Percentiles rank a stretch among this genome's conserved stretches.
Conservation (phyloP, 163 green algal species). For the Chlorella variabilis region DNA sequence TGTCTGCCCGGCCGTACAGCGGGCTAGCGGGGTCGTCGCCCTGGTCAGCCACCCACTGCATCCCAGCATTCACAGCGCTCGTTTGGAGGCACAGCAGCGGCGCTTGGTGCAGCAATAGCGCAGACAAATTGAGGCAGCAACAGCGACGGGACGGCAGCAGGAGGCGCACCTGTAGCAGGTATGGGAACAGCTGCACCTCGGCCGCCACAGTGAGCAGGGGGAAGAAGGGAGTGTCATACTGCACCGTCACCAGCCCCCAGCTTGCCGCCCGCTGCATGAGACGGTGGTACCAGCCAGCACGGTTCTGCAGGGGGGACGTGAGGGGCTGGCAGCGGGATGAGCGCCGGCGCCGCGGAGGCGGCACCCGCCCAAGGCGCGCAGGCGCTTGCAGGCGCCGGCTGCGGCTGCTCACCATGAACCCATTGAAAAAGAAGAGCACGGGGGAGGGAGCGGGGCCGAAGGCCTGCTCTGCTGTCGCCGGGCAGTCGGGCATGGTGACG, state of each 20-base stretch:
- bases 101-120: too few species aligned
- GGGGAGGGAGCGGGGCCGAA: constrained; percentile 17
- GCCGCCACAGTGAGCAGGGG: background rate
- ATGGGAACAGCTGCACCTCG: constrained; percentile 27
- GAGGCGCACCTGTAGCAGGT: background rate
- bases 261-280: constrained; percentile 38
- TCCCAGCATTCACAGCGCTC: background rate
- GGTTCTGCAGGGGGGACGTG: constrained; percentile 29
- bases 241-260: constrained; percentile 51
- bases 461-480: background rate
- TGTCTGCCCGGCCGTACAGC: background rate
- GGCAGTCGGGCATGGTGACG: background rate
- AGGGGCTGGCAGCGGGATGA: background rate
- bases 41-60: constrained; percentile 30
- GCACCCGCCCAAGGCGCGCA: too few species aligned
- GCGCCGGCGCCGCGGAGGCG: too few species aligned
- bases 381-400: too few species aligned
- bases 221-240: constrained; percentile 47
- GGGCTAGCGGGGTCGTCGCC: background rate
- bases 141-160: too few species aligned
- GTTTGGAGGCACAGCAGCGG: background rate
- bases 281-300: constrained; percentile 41
- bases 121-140: too few species aligned
- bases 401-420: constrained; percentile 21
- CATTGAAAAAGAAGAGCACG: constrained; percentile 24